phyloP scores from a whole-genome alignment of 176 grass and related monocot genomes.

The Paspalum vaginatum region DNA sequence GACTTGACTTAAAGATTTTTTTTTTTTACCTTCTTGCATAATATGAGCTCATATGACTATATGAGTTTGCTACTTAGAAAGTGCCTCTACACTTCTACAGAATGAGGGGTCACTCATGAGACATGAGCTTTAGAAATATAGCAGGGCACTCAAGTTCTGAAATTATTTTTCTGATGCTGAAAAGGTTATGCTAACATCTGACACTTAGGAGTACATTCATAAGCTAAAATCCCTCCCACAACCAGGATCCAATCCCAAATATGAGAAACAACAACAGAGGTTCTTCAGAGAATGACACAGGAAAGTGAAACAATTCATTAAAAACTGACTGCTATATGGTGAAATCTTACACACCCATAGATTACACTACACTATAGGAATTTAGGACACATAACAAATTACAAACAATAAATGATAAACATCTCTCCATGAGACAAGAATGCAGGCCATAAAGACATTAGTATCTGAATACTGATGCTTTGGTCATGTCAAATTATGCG shows the following conservation, averaged over 20 bases:
- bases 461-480: neutral
- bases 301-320: neutral
- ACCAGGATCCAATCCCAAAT: neutral
- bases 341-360: neutral
- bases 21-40: neutral
- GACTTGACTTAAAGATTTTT: neutral
- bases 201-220: neutral
- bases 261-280: neutral
- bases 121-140: neutral
- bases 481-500: neutral
- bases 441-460: neutral
- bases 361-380: neutral
- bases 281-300: neutral
- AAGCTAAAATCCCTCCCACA: neutral
- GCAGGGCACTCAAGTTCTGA: neutral
- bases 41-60: neutral
- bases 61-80: neutral
- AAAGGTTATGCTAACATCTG: neutral
- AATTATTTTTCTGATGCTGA: neutral
- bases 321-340: neutral
- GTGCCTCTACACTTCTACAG: neutral
- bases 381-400: neutral
- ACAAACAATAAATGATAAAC: neutral
- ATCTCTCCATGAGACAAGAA: neutral
- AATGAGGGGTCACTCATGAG: neutral